Conservation (phyloP, 192 early-diverging fungal species). For the Coemansia sp. region DNA sequence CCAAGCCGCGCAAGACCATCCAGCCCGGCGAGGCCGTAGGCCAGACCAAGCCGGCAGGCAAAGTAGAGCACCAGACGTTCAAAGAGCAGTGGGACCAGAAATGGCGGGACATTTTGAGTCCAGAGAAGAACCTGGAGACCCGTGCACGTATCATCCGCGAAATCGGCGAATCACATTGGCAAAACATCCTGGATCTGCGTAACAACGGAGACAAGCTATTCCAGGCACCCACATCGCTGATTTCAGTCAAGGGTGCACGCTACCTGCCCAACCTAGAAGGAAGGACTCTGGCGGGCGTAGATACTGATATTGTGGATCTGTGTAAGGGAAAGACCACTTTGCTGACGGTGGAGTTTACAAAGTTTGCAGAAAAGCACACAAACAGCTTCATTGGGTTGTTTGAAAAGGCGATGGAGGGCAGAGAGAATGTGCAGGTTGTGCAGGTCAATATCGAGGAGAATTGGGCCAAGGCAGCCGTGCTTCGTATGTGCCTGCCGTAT, state of each 20-base stretch:
- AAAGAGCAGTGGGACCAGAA: conserved; percentile 24
- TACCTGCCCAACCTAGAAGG: conserved; percentile 48
- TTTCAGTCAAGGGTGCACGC: conserved; percentile 23
- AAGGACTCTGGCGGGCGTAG: conserved; percentile 23
- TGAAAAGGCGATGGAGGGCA: conserved; percentile 18
- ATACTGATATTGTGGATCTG: conserved; percentile 20
- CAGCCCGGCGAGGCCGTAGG: conserved; percentile 47
- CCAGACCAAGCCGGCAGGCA: conserved; percentile 27
- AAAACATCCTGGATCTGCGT: conserved; percentile 51
- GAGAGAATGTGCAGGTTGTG: conserved; percentile 28
- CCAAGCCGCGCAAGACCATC: conserved; percentile 45
- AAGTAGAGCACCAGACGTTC: conserved; percentile 10
- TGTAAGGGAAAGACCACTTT: conserved; percentile 36
- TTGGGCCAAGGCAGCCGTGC: conserved; percentile 42
- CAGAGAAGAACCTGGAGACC: conserved; percentile 49
- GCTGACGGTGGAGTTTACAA: conserved; percentile 45
- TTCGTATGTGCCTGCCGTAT: conserved; percentile 37
- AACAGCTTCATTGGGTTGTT: conserved; percentile 36
- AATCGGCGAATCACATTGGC: conserved; percentile 48
- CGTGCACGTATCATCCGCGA: conserved; percentile 45
- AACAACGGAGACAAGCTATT: conserved; percentile 51
- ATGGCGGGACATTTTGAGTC: conserved; percentile 38
- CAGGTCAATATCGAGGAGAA: conserved; percentile 53
- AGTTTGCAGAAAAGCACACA: conserved; percentile 48
- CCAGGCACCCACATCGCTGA: conserved; percentile 34